These are phyloP conservation scores for Dothideomycetes sp. DNA, from an alignment of 2,329 filamentous ascomycete species.

Conservation along the genomic window DNA sequence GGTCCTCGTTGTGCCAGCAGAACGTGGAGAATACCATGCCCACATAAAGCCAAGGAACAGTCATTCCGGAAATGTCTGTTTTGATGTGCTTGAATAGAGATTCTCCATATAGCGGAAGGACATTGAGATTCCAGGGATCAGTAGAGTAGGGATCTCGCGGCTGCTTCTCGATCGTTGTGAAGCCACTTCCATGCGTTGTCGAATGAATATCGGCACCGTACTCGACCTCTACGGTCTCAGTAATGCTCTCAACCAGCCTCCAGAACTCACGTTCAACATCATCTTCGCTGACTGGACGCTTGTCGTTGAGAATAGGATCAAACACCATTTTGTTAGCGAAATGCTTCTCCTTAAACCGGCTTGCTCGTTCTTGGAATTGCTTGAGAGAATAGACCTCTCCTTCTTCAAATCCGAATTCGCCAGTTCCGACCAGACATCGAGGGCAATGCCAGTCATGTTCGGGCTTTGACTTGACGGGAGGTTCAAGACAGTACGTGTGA, in stretches of 20 bases:
- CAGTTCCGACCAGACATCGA: slow-evolving; percentile 86
- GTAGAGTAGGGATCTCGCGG: slow-evolving; percentile 77
- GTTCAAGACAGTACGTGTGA: slow-evolving; percentile 81
- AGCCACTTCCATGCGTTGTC: slow-evolving; percentile 93
- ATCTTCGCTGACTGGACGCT: slow-evolving; percentile 77
- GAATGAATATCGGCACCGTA: slow-evolving; percentile 98
- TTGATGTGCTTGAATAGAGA: slow-evolving; percentile 96
- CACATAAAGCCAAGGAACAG: slow-evolving; percentile 96
- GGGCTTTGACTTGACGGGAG: slow-evolving; percentile 66
- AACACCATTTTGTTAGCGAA: slow-evolving; percentile 85
- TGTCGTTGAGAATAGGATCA: slow-evolving; percentile 71
- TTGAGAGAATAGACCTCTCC: slow-evolving; percentile 90
- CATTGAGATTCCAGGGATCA: slow-evolving; percentile 92
- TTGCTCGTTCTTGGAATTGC: slow-evolving; percentile 92
- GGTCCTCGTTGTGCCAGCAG: slow-evolving; percentile 98
- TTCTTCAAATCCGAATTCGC: slow-evolving; percentile 95
- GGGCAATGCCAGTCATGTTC: slow-evolving; percentile 94
- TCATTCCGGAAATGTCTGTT: slow-evolving; percentile 97
- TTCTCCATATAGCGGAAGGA: slow-evolving; percentile 79
- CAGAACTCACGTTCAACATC: slow-evolving; percentile 96
- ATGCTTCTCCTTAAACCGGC: slow-evolving; percentile 87
- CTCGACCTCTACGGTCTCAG: slow-evolving; percentile 94
- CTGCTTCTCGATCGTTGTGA: slow-evolving; percentile 86
- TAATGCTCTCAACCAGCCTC: slow-evolving; percentile 84
- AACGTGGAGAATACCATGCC: slow-evolving; percentile 99